A percentile compares a stretch with the other conserved stretches of the same genome.
These are phyloP conservation scores for Aureoboletus auriporus DNA, from an alignment of 768 basidiomycete species.

Conservation along the genomic window DNA sequence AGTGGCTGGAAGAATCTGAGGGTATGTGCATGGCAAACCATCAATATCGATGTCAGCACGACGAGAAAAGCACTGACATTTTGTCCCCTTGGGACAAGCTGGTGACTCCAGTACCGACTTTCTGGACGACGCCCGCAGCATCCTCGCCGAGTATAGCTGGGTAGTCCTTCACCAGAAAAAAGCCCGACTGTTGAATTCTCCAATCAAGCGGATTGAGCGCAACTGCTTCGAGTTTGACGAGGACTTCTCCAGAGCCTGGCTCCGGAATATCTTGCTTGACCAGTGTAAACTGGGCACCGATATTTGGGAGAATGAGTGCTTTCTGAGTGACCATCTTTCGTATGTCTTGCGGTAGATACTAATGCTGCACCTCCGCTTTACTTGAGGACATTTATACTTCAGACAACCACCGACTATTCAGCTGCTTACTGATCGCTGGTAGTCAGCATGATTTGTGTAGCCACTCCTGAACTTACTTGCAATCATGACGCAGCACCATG, in stretches of 20 bases:
- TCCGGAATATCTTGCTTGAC: constrained; percentile 21
- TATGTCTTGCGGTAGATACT: too few species aligned
- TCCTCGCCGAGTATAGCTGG: constrained; percentile 38
- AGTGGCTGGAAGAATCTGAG: constrained; percentile 10
- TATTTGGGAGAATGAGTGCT: constrained; percentile 13
- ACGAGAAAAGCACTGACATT: constrained; percentile 3
- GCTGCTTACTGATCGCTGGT: too few species aligned
- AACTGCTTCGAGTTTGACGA: constrained; percentile 38
- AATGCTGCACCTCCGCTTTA: too few species aligned
- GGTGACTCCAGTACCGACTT: constrained; percentile 34
- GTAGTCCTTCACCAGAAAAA: constrained; percentile 27
- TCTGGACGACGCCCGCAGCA: constrained; percentile 35
- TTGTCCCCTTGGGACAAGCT: constrained; percentile 31
- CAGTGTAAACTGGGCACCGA: constrained; percentile 10
- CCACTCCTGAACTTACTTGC: too few species aligned
- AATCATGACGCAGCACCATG: too few species aligned
- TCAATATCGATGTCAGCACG: not conserved
- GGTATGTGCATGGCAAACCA: not conserved
- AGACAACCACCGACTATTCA: too few species aligned
- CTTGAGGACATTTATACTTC: too few species aligned
- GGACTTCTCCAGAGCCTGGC: constrained; percentile 41
- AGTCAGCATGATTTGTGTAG: too few species aligned
- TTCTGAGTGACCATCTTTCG: constrained; percentile 3
- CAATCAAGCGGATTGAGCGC: constrained; percentile 43
- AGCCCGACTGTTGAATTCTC: constrained; percentile 9